Evolutionary conservation across 768 basidiomycete genomes (phyloP).

Genomic region (Dacryopinax primogenitus): DNA sequence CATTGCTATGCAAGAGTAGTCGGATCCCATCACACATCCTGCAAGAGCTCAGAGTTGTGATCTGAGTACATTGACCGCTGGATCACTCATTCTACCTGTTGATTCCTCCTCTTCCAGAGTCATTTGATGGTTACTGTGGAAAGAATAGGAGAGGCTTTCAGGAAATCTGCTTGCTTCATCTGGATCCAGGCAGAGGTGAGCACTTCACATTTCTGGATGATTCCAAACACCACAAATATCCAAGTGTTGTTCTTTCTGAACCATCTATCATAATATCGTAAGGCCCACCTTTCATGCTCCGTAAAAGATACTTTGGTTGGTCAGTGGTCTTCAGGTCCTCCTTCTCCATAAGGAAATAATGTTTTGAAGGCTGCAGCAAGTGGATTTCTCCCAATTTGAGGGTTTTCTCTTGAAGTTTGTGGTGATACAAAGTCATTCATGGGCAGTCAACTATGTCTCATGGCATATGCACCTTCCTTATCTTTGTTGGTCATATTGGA

Average conservation of each 20-base stretch:
- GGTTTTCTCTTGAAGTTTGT: slow-evolving; percentile 18
- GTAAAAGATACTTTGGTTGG: slow-evolving; percentile 3
- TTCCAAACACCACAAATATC: slow-evolving; percentile 11
- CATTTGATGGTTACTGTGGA: neutral
- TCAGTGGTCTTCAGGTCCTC: slow-evolving; percentile 24
- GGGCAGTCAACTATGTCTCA: slow-evolving; percentile 18
- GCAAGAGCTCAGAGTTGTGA: slow-evolving; percentile 17
- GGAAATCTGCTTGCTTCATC: neutral
- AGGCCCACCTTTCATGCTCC: slow-evolving; percentile 11
- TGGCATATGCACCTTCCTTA: slow-evolving; percentile 21
- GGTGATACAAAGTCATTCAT: slow-evolving; percentile 21
- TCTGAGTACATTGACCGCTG: slow-evolving; percentile 11
- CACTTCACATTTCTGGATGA: slow-evolving; percentile 9
- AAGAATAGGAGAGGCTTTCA: neutral
- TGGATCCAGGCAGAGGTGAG: neutral
- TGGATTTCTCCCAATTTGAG: slow-evolving; percentile 3
- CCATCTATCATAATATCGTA: slow-evolving; percentile 11
- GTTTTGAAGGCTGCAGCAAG: slow-evolving; percentile 21
- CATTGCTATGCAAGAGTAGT: slow-evolving; percentile 5
- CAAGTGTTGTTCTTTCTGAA: slow-evolving; percentile 9
- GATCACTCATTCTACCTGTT: neutral
- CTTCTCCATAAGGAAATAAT: slow-evolving; percentile 30
- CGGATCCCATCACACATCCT: slow-evolving; percentile 17
- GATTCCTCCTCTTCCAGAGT: neutral
- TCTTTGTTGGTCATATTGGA: slow-evolving; percentile 19